Evolutionary conservation across 352 stramenopile genomes (phyloP).

Genomic region (Phytophthora litchii): DNA sequence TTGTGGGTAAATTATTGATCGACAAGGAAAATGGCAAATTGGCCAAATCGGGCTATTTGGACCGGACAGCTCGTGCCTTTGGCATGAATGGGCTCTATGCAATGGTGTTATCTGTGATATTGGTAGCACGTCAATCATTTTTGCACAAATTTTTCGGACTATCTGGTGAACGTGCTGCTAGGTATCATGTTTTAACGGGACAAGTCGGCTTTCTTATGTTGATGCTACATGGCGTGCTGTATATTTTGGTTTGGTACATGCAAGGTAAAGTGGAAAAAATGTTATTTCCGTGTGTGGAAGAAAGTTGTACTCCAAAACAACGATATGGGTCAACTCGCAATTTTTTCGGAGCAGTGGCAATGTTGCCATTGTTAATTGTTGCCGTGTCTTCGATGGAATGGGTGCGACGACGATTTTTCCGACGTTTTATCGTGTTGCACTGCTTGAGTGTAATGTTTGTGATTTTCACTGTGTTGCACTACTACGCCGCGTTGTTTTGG

Average conservation of each 20-base stretch:
- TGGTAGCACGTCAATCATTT: constrained; percentile 71
- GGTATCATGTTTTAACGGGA: constrained; percentile 68
- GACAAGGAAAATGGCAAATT: constrained; percentile 72
- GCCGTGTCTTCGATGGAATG: constrained; percentile 53
- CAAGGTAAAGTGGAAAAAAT: constrained; percentile 55
- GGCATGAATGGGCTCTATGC: constrained; percentile 76
- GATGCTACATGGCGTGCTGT: constrained; percentile 57
- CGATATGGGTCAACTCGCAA: constrained; percentile 66
- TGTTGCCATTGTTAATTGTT: constrained; percentile 46
- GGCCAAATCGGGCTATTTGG: constrained; percentile 56
- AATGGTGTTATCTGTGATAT: constrained; percentile 60
- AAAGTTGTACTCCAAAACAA: constrained; percentile 44
- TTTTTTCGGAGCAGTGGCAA: constrained; percentile 63
- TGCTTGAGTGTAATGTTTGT: constrained; percentile 57
- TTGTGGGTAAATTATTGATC: constrained; percentile 69
- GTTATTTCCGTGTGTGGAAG: constrained; percentile 59
- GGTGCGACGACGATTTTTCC: constrained; percentile 60
- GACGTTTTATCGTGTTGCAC: constrained; percentile 60
- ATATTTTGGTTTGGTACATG: constrained; percentile 57
- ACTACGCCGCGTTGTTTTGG: constrained; percentile 71
- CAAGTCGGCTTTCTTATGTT: constrained; percentile 57
- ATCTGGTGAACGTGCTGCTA: constrained; percentile 58
- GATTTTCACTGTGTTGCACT: constrained; percentile 60
- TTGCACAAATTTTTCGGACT: constrained; percentile 60
- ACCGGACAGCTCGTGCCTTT: constrained; percentile 55